Evolutionary conservation across 78 protist species (phyloP), one percentile per base, ranked within the genome.

Genomic region (Tieghemostelium lacteum): DNA sequence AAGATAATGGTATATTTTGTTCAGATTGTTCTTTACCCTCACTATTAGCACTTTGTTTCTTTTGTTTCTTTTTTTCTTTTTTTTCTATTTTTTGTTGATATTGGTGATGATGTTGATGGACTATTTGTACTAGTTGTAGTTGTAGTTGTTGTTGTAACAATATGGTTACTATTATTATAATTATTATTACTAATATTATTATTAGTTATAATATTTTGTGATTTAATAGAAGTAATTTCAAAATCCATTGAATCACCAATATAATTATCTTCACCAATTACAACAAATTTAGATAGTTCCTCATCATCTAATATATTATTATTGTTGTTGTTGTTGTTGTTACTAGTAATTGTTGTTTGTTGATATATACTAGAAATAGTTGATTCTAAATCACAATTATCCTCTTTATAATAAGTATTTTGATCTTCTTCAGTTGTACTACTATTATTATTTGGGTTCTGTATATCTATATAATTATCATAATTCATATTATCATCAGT

Each of bases 101-200:
- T 54, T 73, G 52, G 0, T 16, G 28, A 19, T 69, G 58, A 50
- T 45, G 28, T 72, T 72, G 63, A 49, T 54, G 64, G 20, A 54
- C 49, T 26, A 49, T 40, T 10, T 72, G 33, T 54, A 54, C 7
- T 19, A 19, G 3, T 22, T 37, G 74, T 24, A 8, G 8, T 24
- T 67, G 34, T 67, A 31, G 17, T 67, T 67, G 6, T 26, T 3
- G 50, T 24, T 65, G 39, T 29, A 26, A 54, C 28, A 26, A 26
- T 33, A 31, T 66, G 64, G 36, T 52, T 77, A 36, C 2, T 26
- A 52, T 63, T 76, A 55, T 50, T 76, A 19, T 66, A 66, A 64
- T 67, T 78, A 45, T 16, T 78, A 65, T 62, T 75, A 61, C 24
- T 78, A 29, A 52, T 75, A 37, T 37, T 64, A 17, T 37, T 37